Base-by-base conservation (phyloP, 148 eudicot species). In the Amaranthus cruentus region DNA sequence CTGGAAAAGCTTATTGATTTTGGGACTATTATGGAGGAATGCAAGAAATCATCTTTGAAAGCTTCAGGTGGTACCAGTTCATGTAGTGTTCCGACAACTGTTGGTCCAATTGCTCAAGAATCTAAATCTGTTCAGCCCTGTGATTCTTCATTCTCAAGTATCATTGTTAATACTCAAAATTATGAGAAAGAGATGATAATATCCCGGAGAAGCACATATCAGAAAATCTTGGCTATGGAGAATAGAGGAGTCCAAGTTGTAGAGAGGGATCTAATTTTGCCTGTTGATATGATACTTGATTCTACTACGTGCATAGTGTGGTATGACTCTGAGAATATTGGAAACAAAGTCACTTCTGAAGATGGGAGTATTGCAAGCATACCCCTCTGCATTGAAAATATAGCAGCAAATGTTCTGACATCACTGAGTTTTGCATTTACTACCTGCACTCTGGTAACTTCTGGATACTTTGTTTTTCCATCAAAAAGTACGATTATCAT, bases 191-290 rank as follows among this genome's bases (percentile, higher is more conserved):
- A 95, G 79, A 95, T 95, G 99, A 85, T 95, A 77, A 88, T 95
- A 72, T 92, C 97, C 48, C 86, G 94, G 81, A 90, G 97, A 81
- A 84, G 89, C 79, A 90, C 97, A 70, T 95, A 95, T 78, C 99
- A 91, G 72, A 88, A 69, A 82, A 87, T 95, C 79, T 92, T 90
- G 73, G 81, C 84, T 55, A 71, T 92, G 88, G 99, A 95, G 83
- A 88, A 90, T 80, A 75, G 71, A 73, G 94, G 99, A 77, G 83
- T 82, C 73, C 96, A 95, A 75, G 87, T 95, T 73, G 93, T 85
- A 47, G 97, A 95, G 81, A 86, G 97, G n/a, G 99, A 95, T 80
- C 70, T 95, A 67, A 74, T 61, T 79, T 70, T 88, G 47, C 92
- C 96, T 47, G 87, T 95, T 71, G 99, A 95, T 86, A 56, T 92